These are phyloP conservation scores for Patellifolia procumbens DNA, from an alignment of 179 eudicot species.

Conservation along the genomic window DNA sequence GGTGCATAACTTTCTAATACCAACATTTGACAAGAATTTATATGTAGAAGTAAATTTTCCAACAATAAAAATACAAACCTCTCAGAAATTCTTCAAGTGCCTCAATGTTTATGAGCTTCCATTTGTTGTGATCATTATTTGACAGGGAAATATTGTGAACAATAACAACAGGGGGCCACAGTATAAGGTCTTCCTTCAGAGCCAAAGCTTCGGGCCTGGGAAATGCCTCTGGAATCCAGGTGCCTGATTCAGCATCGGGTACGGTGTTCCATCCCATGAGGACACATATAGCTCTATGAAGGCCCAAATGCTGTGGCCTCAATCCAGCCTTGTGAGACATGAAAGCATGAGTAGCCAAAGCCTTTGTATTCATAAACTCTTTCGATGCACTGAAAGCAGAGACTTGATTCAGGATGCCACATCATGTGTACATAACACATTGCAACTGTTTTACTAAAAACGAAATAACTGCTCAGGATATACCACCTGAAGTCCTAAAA, in stretches of 20 bases:
- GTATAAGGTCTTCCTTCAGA: slow-evolving; percentile 59
- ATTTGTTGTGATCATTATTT: slow-evolving; percentile 33
- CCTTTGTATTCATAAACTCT: slow-evolving; percentile 52
- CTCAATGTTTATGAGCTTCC: slow-evolving; percentile 37
- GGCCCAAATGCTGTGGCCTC: slow-evolving; percentile 62
- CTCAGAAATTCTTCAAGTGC: slow-evolving; percentile 44
- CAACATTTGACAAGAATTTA: neutral
- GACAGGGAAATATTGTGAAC: slow-evolving; percentile 45
- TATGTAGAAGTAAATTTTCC: neutral
- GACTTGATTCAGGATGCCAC: neutral
- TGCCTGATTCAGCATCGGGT: slow-evolving; percentile 32
- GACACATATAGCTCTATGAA: slow-evolving; percentile 61
- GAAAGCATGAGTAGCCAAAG: slow-evolving; percentile 49
- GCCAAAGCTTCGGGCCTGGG: slow-evolving; percentile 41
- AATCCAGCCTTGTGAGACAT: slow-evolving; percentile 49
- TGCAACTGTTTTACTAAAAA: neutral
- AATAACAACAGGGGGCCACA: slow-evolving; percentile 62
- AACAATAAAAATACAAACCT: slow-evolving; percentile 35
- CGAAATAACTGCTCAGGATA: neutral
- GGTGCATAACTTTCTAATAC: neutral
- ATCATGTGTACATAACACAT: neutral
- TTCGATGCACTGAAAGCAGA: slow-evolving; percentile 48
- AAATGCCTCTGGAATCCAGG: slow-evolving; percentile 39
- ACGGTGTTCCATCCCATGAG: slow-evolving; percentile 60
- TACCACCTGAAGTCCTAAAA: neutral